Percentiles rank a stretch among this genome's conserved stretches.
Evolutionary conservation across 2,329 filamentous ascomycete genomes (phyloP).

Genomic region (Iodosphaeria phyllophila): DNA sequence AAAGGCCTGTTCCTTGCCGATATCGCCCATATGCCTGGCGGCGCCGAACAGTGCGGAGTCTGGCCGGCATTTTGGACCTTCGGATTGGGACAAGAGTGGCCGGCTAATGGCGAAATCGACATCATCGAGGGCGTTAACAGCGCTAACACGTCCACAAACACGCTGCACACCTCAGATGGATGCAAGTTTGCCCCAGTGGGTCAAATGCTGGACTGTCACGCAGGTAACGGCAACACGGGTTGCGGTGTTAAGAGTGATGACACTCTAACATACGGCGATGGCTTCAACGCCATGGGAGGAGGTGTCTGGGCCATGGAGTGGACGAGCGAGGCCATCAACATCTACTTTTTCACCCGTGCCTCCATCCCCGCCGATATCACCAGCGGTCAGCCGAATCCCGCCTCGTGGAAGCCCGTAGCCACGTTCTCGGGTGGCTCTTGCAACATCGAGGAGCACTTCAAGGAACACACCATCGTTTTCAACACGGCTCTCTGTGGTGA

Average conservation of each 20-base stretch:
- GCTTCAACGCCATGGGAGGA: constrained; percentile 51
- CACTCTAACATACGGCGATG: constrained; percentile 40
- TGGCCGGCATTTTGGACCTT: constrained; percentile 62
- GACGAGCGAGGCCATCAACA: constrained; percentile 49
- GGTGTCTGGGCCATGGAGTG: constrained; percentile 64
- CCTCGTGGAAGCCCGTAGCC: constrained; percentile 49
- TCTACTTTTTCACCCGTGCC: constrained; percentile 65
- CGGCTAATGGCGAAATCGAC: constrained; percentile 54
- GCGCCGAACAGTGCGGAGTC: constrained; percentile 38
- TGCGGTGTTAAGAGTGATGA: constrained; percentile 36
- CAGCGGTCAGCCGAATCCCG: constrained; percentile 40
- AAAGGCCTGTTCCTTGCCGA: constrained; percentile 56
- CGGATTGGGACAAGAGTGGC: constrained; percentile 55
- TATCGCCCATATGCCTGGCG: constrained; percentile 57
- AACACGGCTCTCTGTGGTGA: constrained; percentile 75
- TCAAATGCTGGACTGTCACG: no score
- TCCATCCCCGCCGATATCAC: constrained; percentile 45
- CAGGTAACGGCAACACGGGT: constrained; percentile 34
- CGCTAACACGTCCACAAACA: constrained; percentile 37
- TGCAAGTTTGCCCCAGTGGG: no score
- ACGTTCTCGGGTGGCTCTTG: constrained; percentile 50
- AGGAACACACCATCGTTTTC: constrained; percentile 56
- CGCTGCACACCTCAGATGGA: constrained; percentile 45
- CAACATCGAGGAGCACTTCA: constrained; percentile 52
- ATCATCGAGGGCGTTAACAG: constrained; percentile 63